These are phyloP conservation scores for Nepenthes gracilis DNA, from an alignment of 148 eudicot species.

Conservation along the genomic window DNA sequence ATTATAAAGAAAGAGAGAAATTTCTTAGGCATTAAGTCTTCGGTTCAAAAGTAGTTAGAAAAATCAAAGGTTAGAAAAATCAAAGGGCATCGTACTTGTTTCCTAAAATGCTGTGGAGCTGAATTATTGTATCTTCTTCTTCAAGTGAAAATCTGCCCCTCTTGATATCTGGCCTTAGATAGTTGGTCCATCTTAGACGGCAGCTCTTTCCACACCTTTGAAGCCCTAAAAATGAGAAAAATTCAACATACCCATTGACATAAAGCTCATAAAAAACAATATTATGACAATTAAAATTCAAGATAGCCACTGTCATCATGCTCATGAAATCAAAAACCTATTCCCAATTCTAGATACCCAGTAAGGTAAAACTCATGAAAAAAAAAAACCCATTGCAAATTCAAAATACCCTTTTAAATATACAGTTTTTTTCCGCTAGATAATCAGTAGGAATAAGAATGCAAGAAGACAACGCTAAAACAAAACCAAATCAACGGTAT, in stretches of 20 bases:
- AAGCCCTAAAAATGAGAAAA: slow-evolving; percentile 32
- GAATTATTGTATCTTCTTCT: slow-evolving; percentile 90
- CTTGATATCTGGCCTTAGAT: slow-evolving; percentile 90
- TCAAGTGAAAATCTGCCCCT: slow-evolving; percentile 84
- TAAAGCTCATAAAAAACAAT: too few species aligned
- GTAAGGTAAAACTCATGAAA: too few species aligned
- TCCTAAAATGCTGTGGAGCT: slow-evolving; percentile 83
- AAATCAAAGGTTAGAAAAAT: neutral
- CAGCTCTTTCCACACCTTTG: slow-evolving; percentile 98
- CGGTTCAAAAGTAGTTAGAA: neutral
- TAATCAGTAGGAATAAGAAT: too few species aligned
- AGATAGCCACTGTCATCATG: too few species aligned
- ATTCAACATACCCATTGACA: neutral
- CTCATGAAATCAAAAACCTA: too few species aligned
- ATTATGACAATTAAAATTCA: too few species aligned
- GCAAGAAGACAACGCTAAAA: too few species aligned
- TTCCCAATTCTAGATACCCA: too few species aligned
- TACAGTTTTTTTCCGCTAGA: too few species aligned
- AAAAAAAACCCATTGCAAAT: too few species aligned
- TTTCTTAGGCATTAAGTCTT: neutral
- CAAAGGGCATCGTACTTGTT: slow-evolving; percentile 57
- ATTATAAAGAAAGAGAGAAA: neutral
- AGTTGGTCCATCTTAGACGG: slow-evolving; percentile 89
- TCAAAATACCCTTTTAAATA: too few species aligned
- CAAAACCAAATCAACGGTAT: too few species aligned